Base-by-base conservation (phyloP, 768 basidiomycete species). In the Mycena indigotica region DNA sequence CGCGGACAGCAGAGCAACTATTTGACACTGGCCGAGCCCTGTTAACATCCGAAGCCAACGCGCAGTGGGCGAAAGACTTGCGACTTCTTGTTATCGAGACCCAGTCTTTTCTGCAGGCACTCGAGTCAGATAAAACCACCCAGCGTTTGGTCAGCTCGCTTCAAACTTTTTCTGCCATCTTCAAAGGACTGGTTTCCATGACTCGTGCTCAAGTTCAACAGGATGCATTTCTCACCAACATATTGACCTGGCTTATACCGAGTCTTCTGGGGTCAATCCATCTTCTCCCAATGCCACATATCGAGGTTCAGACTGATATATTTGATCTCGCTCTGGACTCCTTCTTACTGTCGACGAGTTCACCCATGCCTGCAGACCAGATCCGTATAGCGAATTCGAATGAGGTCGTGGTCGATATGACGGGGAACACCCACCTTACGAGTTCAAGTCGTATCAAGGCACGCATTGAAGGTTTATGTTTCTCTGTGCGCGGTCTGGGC, bases 381-480 rank as follows among this genome's bases (percentile, higher is more conserved):
- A 55, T 77, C 8, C 57, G 67, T 29, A 52, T 77, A 50, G 73
- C 63, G 62, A 71, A 72, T 19, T 72, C 67, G 69, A 75, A 71
- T 29, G 75, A 78, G 52, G 56, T 74, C 38, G 62, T 63, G 28
- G 64, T 78, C 15, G 69, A 73, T 41, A 72, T 75, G 70, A 63
- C 64, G 0, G 61, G 66, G 21, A 57, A 53, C 16, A 30, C n/a
- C 6, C 60, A 55, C 40, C 16, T 61, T 28, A 57, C 53, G 50
- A 68, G 55, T 30, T 60, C 61, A 15, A 66, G 56, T 29, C 52
- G 70, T 12, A 60, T 72, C 1, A 65, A 57, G 28, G 54, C 73
- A n/a, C 69, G 70, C 32, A 58, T 76, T 53, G 74, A 75, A 35
- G 77, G 77, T 0, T 63, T 77, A 8, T 67, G 73, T 24, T 65